Evolutionary conservation across 495 filamentous ascomycete genomes (phyloP).

Genomic region (Penicillium canescens): DNA sequence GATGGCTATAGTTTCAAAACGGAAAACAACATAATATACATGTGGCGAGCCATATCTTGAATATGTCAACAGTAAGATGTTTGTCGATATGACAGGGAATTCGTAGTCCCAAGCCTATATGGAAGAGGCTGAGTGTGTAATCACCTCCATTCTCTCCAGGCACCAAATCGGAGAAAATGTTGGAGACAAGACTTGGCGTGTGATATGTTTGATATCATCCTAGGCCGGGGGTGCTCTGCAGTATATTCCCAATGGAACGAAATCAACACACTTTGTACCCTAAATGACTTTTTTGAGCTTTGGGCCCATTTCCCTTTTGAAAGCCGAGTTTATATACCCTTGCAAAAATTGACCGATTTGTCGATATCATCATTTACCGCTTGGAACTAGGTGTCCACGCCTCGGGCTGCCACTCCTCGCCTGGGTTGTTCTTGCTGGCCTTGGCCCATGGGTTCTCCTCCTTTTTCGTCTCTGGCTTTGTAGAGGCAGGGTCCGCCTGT

Average conservation of each 20-base stretch:
- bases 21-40: slow-evolving; percentile 1
- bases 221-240: background rate
- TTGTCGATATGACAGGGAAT: too few species aligned
- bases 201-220: background rate
- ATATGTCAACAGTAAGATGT: background rate
- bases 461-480: slow-evolving; percentile 23
- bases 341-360: background rate
- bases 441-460: slow-evolving; percentile 64
- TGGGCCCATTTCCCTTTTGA: background rate
- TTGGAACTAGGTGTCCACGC: slow-evolving; percentile 58
- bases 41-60: background rate
- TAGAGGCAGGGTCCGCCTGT: slow-evolving; percentile 5
- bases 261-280: too few species aligned
- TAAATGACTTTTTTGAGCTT: background rate
- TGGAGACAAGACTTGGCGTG: background rate
- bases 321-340: background rate
- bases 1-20: too few species aligned
- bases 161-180: too few species aligned
- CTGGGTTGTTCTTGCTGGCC: slow-evolving; percentile 44
- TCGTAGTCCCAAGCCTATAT: too few species aligned
- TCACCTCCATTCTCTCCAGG: too few species aligned
- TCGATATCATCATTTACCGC: slow-evolving; percentile 23
- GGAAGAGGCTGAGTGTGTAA: too few species aligned
- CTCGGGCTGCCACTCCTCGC: slow-evolving; percentile 77
- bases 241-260: background rate